Evolutionary conservation across 306 rosid genomes (phyloP), one percentile per base, ranked within the genome.

Genomic region (Castanospermum australe): DNA sequence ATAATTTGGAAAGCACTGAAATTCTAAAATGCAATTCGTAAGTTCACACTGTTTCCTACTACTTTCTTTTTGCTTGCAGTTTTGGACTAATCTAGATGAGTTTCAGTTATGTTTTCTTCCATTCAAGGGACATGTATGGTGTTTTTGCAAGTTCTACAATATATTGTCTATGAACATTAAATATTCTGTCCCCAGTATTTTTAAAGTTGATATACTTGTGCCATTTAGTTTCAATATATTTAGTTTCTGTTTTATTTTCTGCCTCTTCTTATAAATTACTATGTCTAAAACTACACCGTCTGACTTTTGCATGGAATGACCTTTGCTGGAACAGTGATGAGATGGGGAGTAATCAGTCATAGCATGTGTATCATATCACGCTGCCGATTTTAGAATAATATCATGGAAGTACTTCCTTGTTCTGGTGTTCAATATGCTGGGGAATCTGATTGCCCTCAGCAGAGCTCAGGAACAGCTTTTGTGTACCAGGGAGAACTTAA

Each of bases 351-450:
- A 36, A 73, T 73, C 68, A 59, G 39, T 36, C 78, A 65, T 51
- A 55, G 39, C 50, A 60, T 17, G 67, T 20, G 38, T 55, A 75
- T 86, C 69, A 48, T 79, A 79, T 79, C 87, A 70, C 64, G 55
- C 50, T 70, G 66, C 35, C 6, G 33, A 32, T 73, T 75, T 52
- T 71, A 44, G 70, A 45, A 11, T 78, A 78, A 62, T 73, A 83
- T 82, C 55, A 94, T 92, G 97, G 95, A 89, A 84, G 87, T 86
- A 83, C 87, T 91, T 84, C 87, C 97, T 74, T 86, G 85, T 72
- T 89, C 94, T 28, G 85, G 74, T 18, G 81, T 86, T 76, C 89
- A 81, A 54, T 48, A 76, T 83, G 86, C 78, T 81, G 85, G 83
- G 33, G 87, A 88, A 66, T 83, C 93, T 33, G 93, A 89, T 85